Evolutionary conservation across 1,139 yeast genomes (phyloP), one percentile per base, ranked within the genome.

Genomic region (Dujonia santamariae): DNA sequence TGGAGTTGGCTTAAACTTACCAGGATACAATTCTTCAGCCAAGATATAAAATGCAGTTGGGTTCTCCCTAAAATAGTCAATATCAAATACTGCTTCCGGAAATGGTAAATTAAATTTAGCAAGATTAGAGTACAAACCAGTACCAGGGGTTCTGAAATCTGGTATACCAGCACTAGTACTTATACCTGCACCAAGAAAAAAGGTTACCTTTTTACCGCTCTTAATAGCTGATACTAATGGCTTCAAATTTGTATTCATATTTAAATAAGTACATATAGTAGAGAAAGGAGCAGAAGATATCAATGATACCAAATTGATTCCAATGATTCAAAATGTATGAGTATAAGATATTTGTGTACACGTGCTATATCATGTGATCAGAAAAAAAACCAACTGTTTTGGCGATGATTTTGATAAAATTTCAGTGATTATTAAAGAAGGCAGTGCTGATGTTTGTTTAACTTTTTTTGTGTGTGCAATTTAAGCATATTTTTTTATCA

Each of bases 11-110:
- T 75, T 61, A 53, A 79, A 90, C 44, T 82, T 81, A 0, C 96
- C 95, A 0, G 98, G 98, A 47, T 80, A 86, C 34, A 92, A 64
- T 47, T 87, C 97, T 13, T 76, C 76, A 0, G 96, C 95, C 36
- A 90, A 66, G 0, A 86, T 78, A 50, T 85, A 88, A 53, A 90
- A 90, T 0, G 97, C 94, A 43, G 75, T 69, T 0, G 97, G 97
- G 35, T 75, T 72, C 37, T 80, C 68, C 33, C 72, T 62, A 54
- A 87, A 86, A 56, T 78, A 92, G 21, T 80, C 88, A 22, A 90
- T 82, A 52, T 88, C 97, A 56, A 90, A 92, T 1, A 92, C 96
- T 0, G 97, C 97, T 55, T 90, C 98, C 0, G 97, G 94, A 51
- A 77, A 88, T 4, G 97, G 97, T 31, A 90, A 64, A 28, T 85